A percentile compares a stretch with the other conserved stretches of the same genome.
Evolutionary conservation across 2,329 filamentous ascomycete species (phyloP).

Genomic region (Xylaria arbuscula): DNA sequence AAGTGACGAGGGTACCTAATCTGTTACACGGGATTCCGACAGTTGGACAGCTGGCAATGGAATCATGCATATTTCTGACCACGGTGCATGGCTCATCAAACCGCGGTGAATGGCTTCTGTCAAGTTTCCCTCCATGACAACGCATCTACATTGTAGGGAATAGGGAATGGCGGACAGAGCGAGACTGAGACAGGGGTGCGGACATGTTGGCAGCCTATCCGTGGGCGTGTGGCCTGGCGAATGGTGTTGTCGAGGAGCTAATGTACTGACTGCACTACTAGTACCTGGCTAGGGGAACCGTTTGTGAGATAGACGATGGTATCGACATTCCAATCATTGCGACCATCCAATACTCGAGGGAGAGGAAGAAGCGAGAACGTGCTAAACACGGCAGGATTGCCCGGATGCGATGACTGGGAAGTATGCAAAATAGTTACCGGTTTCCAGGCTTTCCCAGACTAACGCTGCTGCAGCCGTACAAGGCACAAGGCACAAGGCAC

Average conservation of each 20-base stretch:
- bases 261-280: conserved; percentile 1
- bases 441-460: conserved; percentile 17
- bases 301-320: conserved; percentile 18
- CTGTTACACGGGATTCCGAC: conserved; percentile 27
- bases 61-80: conserved; percentile 42
- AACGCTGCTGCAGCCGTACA: conserved; percentile 5
- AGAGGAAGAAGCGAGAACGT: conserved; percentile 4
- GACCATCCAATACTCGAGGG: not conserved
- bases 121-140: conserved; percentile 32
- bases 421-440: conserved; percentile 19
- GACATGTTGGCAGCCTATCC: conserved; percentile 33
- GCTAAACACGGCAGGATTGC: not conserved
- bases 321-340: conserved; percentile 1
- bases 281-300: not conserved
- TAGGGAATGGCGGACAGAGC: conserved; percentile 21
- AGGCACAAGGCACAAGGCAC: conserved; percentile 14
- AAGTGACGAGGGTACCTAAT: conserved; percentile 23
- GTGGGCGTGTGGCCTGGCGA: conserved; percentile 26
- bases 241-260: conserved; percentile 15
- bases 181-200: conserved; percentile 28
- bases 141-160: conserved; percentile 28
- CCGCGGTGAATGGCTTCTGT: conserved; percentile 23
- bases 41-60: conserved; percentile 40
- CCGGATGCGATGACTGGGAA: not conserved
- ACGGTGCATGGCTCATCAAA: conserved; percentile 35